These are phyloP conservation scores for Collybia mongolica DNA, from an alignment of 768 basidiomycete genomes.

Conservation along the genomic window DNA sequence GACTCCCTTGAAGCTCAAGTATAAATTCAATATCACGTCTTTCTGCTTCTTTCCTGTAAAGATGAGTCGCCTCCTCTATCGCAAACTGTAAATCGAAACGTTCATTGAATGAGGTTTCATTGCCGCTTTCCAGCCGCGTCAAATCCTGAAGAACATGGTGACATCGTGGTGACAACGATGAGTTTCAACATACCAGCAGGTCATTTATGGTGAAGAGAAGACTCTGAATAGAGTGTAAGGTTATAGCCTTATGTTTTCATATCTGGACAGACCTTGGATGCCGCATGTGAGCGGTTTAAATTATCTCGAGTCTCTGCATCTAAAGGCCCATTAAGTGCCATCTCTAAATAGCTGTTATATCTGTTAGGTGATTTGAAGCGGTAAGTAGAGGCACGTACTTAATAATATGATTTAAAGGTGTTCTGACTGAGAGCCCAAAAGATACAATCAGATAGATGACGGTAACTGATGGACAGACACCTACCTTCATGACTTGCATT, in stretches of 20 bases:
- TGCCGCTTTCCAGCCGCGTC: slow-evolving; percentile 73
- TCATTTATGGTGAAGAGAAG: slow-evolving; percentile 84
- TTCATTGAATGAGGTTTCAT: slow-evolving; percentile 74
- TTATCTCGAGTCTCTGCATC: slow-evolving; percentile 76
- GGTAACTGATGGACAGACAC: background rate
- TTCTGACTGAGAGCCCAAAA: slow-evolving; percentile 48
- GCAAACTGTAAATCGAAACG: slow-evolving; percentile 65
- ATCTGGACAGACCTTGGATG: slow-evolving; percentile 54
- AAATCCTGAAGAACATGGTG: slow-evolving; percentile 47
- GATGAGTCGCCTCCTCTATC: slow-evolving; percentile 58
- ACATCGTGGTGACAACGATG: background rate
- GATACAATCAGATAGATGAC: background rate
- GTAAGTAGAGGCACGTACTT: slow-evolving; percentile 44
- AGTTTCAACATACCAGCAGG: slow-evolving; percentile 45
- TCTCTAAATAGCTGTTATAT: slow-evolving; percentile 62
- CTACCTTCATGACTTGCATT: slow-evolving; percentile 84
- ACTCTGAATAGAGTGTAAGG: slow-evolving; percentile 34
- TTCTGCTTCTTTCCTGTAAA: slow-evolving; percentile 67
- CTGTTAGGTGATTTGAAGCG: background rate
- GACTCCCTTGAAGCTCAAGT: slow-evolving; percentile 52
- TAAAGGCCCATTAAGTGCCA: slow-evolving; percentile 74
- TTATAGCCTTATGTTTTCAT: background rate
- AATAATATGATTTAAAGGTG: slow-evolving; percentile 81
- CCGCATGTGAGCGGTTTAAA: slow-evolving; percentile 67
- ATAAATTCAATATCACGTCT: slow-evolving; percentile 60